Conservation (phyloP, 257 asterid species). For the Rehmannia glutinosa region DNA sequence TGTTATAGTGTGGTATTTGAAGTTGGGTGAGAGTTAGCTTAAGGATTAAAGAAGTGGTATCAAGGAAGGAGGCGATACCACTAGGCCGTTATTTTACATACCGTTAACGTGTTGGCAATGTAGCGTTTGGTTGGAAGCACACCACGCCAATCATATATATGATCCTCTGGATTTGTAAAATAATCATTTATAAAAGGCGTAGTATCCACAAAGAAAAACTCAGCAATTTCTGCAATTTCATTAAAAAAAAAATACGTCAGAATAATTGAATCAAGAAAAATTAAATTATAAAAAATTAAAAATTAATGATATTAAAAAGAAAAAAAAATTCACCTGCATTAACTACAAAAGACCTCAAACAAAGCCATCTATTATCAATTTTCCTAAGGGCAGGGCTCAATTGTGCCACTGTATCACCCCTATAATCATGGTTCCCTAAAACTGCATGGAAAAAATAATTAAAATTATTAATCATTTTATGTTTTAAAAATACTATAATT, state of each 20-base stretch:
- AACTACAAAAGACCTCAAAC: slow-evolving; percentile 72
- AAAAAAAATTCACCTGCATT: slow-evolving; percentile 43
- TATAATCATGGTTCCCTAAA: slow-evolving; percentile 86
- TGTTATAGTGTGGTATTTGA: too few species aligned
- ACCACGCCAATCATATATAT: slow-evolving; percentile 74
- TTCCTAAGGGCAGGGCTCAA: slow-evolving; percentile 54
- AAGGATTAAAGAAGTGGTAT: too few species aligned
- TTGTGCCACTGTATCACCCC: slow-evolving; percentile 77
- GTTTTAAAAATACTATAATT: background rate
- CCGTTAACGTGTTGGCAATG: slow-evolving; percentile 33
- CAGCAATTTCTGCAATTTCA: slow-evolving; percentile 49
- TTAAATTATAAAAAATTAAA: background rate
- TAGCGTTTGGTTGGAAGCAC: slow-evolving; percentile 41
- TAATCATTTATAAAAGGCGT: slow-evolving; percentile 67
- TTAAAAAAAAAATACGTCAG: too few species aligned
- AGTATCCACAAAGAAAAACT: slow-evolving; percentile 71
- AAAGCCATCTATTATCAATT: slow-evolving; percentile 76
- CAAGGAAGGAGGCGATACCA: too few species aligned
- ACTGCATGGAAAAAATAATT: slow-evolving; percentile 41
- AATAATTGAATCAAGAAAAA: background rate
- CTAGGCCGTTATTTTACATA: slow-evolving; percentile 26
- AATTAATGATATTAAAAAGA: background rate
- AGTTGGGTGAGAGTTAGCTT: too few species aligned
- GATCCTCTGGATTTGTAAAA: slow-evolving; percentile 48
- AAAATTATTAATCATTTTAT: background rate